phyloP scores from a whole-genome alignment of 805 yeast species.

The Tetrapisispora fleetii region DNA sequence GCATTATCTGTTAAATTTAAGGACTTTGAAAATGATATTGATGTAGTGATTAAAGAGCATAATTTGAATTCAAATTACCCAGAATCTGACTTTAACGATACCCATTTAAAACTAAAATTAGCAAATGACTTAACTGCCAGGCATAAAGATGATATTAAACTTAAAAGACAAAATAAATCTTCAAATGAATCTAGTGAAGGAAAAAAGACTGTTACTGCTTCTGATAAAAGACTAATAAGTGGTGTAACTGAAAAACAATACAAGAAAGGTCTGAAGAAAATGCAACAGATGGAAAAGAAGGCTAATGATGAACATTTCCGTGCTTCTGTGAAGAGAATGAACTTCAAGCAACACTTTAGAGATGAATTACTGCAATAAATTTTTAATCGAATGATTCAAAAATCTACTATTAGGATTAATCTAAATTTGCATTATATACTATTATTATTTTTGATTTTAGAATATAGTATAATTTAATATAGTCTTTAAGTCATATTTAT shows the following conservation, averaged over 20 bases:
- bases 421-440: neutral
- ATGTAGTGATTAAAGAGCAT: slow-evolving; percentile 11
- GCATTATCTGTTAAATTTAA: slow-evolving; percentile 10
- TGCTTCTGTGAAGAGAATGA: slow-evolving; percentile 58
- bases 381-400: neutral
- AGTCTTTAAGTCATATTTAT: no score
- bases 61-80: slow-evolving; percentile 28
- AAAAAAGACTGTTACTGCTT: slow-evolving; percentile 61
- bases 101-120: slow-evolving; percentile 57
- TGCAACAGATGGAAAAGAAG: slow-evolving; percentile 35
- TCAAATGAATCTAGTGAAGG: slow-evolving; percentile 43
- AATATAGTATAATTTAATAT: no score
- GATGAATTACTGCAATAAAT: slow-evolving; percentile 48
- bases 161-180: slow-evolving; percentile 55
- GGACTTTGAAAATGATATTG: slow-evolving; percentile 20
- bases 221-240: slow-evolving; percentile 55
- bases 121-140: slow-evolving; percentile 77
- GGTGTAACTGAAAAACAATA: slow-evolving; percentile 53
- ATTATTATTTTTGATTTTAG: neutral
- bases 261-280: slow-evolving; percentile 40
- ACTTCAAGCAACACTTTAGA: slow-evolving; percentile 77
- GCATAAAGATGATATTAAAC: slow-evolving; percentile 66
- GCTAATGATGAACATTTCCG: slow-evolving; percentile 32
- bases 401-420: neutral
- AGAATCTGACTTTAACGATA: slow-evolving; percentile 36